A percentile compares a stretch with the other conserved stretches of the same genome.
phyloP scores from a whole-genome alignment of 1,284 basidiomycete genomes.

The Sanghuangporus weigelae region DNA sequence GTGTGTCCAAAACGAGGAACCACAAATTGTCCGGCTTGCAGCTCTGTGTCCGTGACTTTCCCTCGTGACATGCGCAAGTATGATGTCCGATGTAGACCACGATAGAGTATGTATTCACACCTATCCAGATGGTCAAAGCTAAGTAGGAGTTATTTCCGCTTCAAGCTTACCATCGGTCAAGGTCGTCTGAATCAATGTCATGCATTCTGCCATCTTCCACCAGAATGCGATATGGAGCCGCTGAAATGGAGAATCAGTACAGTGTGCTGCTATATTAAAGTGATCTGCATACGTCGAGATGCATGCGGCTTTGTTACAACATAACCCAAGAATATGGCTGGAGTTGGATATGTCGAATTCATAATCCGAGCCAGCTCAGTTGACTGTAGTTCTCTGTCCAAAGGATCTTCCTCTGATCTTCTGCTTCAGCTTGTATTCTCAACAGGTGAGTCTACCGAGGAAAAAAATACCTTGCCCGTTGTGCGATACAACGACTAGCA shows the following conservation, averaged over 20 bases:
- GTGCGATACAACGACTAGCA: constrained; percentile 84
- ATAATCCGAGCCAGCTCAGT: constrained; percentile 80
- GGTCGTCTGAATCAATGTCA: constrained; percentile 71
- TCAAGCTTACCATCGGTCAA: constrained; percentile 59
- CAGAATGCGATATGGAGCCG: constrained; percentile 83
- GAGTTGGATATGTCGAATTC: constrained; percentile 64
- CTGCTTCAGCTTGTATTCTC: not conserved
- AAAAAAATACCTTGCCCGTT: constrained; percentile 76
- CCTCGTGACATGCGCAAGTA: constrained; percentile 69
- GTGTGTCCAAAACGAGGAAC: constrained; percentile 53
- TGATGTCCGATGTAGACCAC: constrained; percentile 75
- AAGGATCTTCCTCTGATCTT: constrained; percentile 71
- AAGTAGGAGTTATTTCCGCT: too few relatives aligned
- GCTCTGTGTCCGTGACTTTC: constrained; percentile 70
- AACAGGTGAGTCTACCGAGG: constrained; percentile 7
- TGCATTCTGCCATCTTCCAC: constrained; percentile 65
- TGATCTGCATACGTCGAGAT: constrained; percentile 47
- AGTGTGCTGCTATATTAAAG: constrained; percentile 10
- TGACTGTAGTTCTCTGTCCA: constrained; percentile 88
- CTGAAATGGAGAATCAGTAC: constrained; percentile 29
- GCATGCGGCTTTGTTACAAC: constrained; percentile 79
- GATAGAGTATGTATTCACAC: constrained; percentile 88
- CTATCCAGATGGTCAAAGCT: constrained; percentile 31
- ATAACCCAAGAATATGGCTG: constrained; percentile 85
- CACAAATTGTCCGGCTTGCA: constrained; percentile 79